Base-by-base conservation (phyloP, 371 early-diverging fungal genomes). In the Saksenaea oblongispora region DNA sequence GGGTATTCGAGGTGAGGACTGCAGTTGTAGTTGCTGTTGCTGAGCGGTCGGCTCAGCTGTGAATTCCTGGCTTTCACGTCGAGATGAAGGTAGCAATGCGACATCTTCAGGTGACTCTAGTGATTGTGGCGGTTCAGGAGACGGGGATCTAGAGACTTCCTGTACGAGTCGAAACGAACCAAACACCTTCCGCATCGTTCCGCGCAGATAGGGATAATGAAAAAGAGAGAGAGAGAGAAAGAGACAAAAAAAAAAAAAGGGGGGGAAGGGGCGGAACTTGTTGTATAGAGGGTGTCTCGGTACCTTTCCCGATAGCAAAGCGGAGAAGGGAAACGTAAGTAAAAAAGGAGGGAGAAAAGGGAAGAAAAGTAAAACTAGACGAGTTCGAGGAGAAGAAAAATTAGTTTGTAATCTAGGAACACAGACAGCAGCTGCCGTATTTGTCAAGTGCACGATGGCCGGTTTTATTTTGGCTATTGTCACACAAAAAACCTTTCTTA, bases 151-250 rank as follows among this genome's bases (percentile, higher is more conserved):
- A 10, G 69, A 62, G 5, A 72, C 63, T 54, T 72, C 72, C 56
- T 72, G 72, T 15, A 72, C 72, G 47, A 72, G 42, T 56, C 61
- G 65, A 34, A 72, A 51, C 34, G 65, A 54, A 44, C 63, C 60
- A 58, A 72, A 63, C 58, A 69, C 39, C 59, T 62, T 62, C 34
- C 65, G 59, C 22, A 69, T 44, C n/a, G 67, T 35, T 56, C 37
- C 42, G 53, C 28, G 4, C 18, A 34, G 27, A 37, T 17, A 55
- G 35, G 27, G 18, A 54, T n/a, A 35, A 34, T 5, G 35, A 18
- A 13, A 54, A 51, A n/a, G 34, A 17, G 34, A 31, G 34, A 28
- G 34, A 17, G 34, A 56, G 34, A 58, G n/a, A n/a, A 18, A 39
- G 13, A 14, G n/a, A 54, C 35, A 13, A 36, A 5, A 10, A 47